A percentile compares a stretch with the other conserved stretches of the same genome.
Conservation (phyloP, 352 stramenopile species). For the Phytopythium boreale region DNA sequence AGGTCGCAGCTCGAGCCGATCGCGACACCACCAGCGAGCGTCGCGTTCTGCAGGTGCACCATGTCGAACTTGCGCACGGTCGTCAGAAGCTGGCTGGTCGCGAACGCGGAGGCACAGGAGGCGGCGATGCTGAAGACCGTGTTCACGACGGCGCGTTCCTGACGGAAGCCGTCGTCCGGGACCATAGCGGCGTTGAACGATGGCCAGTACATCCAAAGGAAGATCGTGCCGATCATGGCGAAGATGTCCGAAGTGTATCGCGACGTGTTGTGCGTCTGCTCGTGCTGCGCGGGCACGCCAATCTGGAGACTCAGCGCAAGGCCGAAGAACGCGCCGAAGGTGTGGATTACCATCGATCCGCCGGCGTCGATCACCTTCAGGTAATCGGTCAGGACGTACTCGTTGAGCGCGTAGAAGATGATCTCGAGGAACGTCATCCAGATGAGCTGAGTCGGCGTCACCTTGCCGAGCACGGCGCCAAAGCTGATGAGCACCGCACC, state of each 20-base stretch:
- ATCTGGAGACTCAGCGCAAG: constrained; percentile 52
- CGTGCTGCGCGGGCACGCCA: constrained; percentile 23
- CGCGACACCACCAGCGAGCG: constrained; percentile 70
- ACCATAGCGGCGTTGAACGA: constrained; percentile 79
- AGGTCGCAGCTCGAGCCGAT: constrained; percentile 69
- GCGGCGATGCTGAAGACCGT: constrained; percentile 62
- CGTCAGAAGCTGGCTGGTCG: constrained; percentile 27
- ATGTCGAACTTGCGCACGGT: constrained; percentile 63
- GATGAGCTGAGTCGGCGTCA: constrained; percentile 64
- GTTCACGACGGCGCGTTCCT: constrained; percentile 65
- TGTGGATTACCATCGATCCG: constrained; percentile 83
- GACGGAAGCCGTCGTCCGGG: constrained; percentile 43
- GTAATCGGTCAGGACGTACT: constrained; percentile 50
- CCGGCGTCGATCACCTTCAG: constrained; percentile 68
- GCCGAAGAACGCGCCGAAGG: constrained; percentile 78
- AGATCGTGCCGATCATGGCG: constrained; percentile 75
- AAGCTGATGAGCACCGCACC: constrained; percentile 74
- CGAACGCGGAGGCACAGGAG: constrained; percentile 56
- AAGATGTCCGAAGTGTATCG: constrained; percentile 63
- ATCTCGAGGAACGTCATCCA: constrained; percentile 70
- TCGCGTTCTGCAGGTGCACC: constrained; percentile 84
- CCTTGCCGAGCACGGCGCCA: constrained; percentile 64
- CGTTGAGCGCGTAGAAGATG: constrained; percentile 70
- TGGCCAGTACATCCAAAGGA: constrained; percentile 86
- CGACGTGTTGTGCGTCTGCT: constrained; percentile 56